Percentiles rank a stretch among this genome's conserved stretches.
Conservation (phyloP, 441 rosid genomes). For the Populus trichocarpa region DNA sequence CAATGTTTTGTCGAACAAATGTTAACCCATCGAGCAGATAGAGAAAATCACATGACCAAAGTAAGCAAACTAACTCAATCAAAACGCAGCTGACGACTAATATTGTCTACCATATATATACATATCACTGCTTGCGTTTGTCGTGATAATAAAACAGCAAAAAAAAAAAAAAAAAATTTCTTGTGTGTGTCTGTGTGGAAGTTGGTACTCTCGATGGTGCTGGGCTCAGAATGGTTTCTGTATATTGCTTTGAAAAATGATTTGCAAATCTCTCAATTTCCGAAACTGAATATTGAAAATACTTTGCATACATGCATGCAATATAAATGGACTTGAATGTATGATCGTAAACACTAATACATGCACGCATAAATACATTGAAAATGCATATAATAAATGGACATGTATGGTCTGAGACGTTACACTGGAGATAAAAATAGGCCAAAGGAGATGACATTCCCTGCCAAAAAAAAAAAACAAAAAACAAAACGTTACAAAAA, state of each 20-base stretch:
- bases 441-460: slow-evolving; percentile 19
- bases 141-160: too few relatives aligned
- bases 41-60: too few relatives aligned
- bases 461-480: neutral
- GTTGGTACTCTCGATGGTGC: too few relatives aligned
- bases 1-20: neutral
- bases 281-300: neutral
- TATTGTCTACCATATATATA: too few relatives aligned
- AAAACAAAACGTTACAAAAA: neutral
- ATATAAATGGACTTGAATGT: neutral
- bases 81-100: too few relatives aligned
- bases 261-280: too few relatives aligned
- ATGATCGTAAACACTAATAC: neutral
- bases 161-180: too few relatives aligned
- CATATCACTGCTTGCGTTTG: too few relatives aligned
- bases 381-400: neutral
- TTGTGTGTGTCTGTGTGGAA: too few relatives aligned
- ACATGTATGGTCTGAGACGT: neutral
- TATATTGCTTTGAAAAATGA: too few relatives aligned
- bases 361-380: neutral
- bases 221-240: too few relatives aligned
- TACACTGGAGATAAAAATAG: slow-evolving; percentile 27
- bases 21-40: neutral
- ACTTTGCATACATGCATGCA: neutral
- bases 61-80: too few relatives aligned